phyloP scores from a whole-genome alignment of 352 stramenopile genomes.

The Poterioochromonas sp. region DNA sequence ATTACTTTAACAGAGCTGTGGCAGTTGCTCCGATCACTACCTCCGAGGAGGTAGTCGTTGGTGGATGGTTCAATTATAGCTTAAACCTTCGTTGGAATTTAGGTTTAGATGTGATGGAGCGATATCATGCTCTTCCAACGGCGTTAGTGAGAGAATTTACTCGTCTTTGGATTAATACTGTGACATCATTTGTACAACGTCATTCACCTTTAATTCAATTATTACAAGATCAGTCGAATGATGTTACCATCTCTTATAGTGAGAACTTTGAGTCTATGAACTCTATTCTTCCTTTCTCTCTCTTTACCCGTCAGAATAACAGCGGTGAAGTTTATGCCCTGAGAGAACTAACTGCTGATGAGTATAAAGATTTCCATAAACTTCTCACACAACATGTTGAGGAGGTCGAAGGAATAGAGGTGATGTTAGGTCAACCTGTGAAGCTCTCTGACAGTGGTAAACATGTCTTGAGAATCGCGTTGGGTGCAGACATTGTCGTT shows the following conservation, averaged over 20 bases:
- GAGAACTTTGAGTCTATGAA: background rate
- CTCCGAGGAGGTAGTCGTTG: too few relatives aligned
- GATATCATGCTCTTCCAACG: slow-evolving; percentile 56
- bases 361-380: slow-evolving; percentile 58
- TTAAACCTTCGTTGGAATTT: slow-evolving; percentile 66
- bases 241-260: background rate
- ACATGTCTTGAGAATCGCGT: slow-evolving; percentile 64
- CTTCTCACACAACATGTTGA: slow-evolving; percentile 27
- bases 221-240: too few relatives aligned
- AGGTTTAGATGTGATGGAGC: slow-evolving; percentile 64
- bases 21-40: too few relatives aligned
- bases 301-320: background rate
- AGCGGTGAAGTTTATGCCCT: slow-evolving; percentile 11
- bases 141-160: slow-evolving; percentile 51
- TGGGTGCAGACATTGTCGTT: slow-evolving; percentile 68
- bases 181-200: background rate
- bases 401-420: background rate
- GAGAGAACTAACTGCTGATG: slow-evolving; percentile 49
- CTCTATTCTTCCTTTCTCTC: background rate
- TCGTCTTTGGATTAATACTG: slow-evolving; percentile 42
- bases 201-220: background rate
- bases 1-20: background rate
- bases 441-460: slow-evolving; percentile 44
- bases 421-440: slow-evolving; percentile 61
- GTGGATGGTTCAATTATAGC: slow-evolving; percentile 61